Evolutionary conservation across 192 early-diverging fungal genomes (phyloP), one percentile per base, ranked within the genome.

Genomic region (Kappamyces sp.): DNA sequence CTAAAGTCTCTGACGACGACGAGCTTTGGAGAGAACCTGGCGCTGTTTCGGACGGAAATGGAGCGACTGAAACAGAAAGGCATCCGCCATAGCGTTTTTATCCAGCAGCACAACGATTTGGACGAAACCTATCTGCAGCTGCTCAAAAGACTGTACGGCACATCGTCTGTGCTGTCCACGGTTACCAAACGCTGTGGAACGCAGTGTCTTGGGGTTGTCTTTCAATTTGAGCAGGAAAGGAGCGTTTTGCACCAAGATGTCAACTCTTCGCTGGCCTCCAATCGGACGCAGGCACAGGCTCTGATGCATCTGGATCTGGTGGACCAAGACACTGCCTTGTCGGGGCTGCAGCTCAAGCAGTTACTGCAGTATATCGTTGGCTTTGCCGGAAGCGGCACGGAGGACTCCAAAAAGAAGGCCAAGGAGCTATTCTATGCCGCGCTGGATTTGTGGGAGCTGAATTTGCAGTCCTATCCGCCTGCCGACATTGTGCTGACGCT

Each of bases 171-270:
- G 23, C 23, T 23, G 23, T 13, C 43, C 7, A 72, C 68, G 32
- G 57, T 53, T 4, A 44, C 40, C 0, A 63, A 65, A 63, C 12
- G 49, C 2, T 75, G 74, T 48, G 60, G 65, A 2, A 13, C 49
- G 8, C 13, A 63, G 23, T 75, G 74, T 46, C 39, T 37, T 5
- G 70, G 70, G 4, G 60, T 60, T 0, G 47, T 57, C 3, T 66
- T 75, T 39, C 12, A 65, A 23, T 75, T 62, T 53, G 46, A 38
- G 9, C 48, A 49, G 13, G n/a, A 63, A 5, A 51, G 63, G 36
- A 64, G 65, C 10, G 2, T 50, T 6, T 34, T 72, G 3, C 13
- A 60, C 34, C 32, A 47, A 3, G 65, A 75, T n/a, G 67, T 66
- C 2, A 66, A 65, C 10, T 48, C 51, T 9, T 13, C 15, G 2